A percentile compares a stretch with the other conserved stretches of the same genome.
These are phyloP conservation scores for Pythium biforme DNA, from an alignment of 352 stramenopile species.

Conservation along the genomic window DNA sequence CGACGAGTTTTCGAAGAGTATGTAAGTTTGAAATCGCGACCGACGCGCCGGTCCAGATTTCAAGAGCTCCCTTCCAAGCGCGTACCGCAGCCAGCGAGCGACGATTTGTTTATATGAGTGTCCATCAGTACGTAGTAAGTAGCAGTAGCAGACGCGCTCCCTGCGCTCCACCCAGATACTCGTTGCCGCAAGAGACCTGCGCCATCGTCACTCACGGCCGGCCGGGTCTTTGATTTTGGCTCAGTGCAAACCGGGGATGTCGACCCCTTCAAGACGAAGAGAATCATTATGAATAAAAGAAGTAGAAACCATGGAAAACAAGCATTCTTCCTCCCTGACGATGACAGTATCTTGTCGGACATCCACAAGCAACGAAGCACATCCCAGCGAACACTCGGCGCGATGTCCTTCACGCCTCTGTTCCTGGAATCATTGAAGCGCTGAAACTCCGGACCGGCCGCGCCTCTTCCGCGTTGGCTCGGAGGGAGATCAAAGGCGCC, in stretches of 20 bases:
- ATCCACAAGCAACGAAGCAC: too few species aligned
- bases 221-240: slow-evolving; percentile 13
- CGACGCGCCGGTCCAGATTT: neutral
- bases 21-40: slow-evolving; percentile 18
- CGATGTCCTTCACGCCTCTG: neutral
- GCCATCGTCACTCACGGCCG: neutral
- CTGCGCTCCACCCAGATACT: neutral
- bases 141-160: slow-evolving; percentile 7
- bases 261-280: slow-evolving; percentile 7
- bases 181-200: neutral
- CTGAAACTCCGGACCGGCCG: neutral
- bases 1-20: slow-evolving; percentile 33
- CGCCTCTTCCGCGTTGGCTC: neutral
- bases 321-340: too few species aligned
- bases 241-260: neutral
- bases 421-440: neutral
- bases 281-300: slow-evolving; percentile 12
- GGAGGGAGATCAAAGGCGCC: neutral
- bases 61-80: neutral
- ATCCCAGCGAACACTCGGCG: too few species aligned
- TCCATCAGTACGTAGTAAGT: slow-evolving; percentile 5
- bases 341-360: too few species aligned
- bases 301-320: neutral
- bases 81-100: neutral
- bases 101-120: slow-evolving; percentile 14